Conservation (phyloP, 208 protist species). For the Crithidia brevicula region DNA sequence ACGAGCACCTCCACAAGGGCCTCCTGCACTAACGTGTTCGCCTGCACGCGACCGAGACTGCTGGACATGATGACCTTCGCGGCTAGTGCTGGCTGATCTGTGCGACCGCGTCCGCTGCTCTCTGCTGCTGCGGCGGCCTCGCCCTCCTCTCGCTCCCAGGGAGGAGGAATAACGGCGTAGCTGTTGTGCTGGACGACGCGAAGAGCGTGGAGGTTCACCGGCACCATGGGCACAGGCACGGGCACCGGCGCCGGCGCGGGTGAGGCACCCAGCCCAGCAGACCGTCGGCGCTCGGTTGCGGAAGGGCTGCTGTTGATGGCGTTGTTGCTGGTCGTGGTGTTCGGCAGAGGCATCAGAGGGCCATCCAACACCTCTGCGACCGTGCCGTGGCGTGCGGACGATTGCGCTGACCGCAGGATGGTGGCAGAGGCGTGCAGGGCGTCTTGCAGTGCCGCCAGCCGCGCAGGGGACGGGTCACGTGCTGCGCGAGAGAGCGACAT, state of each 20-base stretch:
- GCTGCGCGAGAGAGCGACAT: not conserved
- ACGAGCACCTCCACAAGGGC: conserved; percentile 31
- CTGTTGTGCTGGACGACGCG: conserved; percentile 41
- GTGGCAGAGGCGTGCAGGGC: conserved; percentile 21
- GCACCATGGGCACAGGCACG: not conserved
- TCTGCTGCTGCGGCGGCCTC: conserved; percentile 4
- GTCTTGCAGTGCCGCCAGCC: conserved; percentile 18
- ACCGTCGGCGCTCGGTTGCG: not conserved
- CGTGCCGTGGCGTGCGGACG: not conserved
- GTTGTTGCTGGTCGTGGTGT: too few relatives aligned
- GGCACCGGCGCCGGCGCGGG: too few relatives aligned
- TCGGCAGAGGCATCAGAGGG: too few relatives aligned
- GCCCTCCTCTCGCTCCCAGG: conserved; percentile 46
- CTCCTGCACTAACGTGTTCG: conserved; percentile 23
- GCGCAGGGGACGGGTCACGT: conserved; percentile 5
- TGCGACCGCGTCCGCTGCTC: not conserved
- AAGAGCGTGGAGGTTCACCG: conserved; percentile 12
- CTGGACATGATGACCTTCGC: conserved; percentile 14
- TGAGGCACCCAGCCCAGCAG: too few relatives aligned
- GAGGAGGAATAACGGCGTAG: conserved; percentile 53
- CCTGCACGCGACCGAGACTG: conserved; percentile 14
- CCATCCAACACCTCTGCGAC: too few relatives aligned
- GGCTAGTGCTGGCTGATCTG: too few relatives aligned
- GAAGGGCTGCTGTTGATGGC: too few relatives aligned
- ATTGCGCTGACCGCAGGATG: conserved; percentile 7